These are phyloP conservation scores for Adiantum capillusveneris DNA, from an alignment of 75 land plant species.

Conservation along the genomic window DNA sequence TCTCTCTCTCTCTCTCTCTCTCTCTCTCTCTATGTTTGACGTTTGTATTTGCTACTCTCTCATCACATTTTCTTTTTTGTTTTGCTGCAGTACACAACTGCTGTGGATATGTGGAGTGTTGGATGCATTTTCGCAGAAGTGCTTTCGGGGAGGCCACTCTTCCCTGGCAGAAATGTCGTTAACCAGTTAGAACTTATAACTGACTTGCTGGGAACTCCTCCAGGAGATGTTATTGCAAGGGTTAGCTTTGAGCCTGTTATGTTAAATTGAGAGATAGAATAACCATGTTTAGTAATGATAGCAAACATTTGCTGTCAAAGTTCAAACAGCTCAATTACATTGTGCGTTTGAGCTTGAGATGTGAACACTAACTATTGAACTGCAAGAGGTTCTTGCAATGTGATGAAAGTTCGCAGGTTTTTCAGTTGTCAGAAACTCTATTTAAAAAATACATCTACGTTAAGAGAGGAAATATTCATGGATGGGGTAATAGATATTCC, in stretches of 20 bases:
- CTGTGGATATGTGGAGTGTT: slow-evolving; percentile 81
- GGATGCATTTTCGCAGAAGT: slow-evolving; percentile 87
- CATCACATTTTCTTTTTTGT: not conserved
- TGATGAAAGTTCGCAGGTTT: too few species aligned
- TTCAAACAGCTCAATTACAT: not conserved
- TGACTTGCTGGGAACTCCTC: slow-evolving; percentile 66
- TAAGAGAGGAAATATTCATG: too few species aligned
- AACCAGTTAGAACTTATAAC: slow-evolving; percentile 75
- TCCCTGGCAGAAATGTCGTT: slow-evolving; percentile 77
- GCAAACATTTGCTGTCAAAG: not conserved
- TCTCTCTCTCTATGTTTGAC: too few species aligned
- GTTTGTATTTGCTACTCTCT: too few species aligned
- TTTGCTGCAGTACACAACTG: slow-evolving; percentile 60
- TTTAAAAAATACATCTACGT: too few species aligned
- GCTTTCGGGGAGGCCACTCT: slow-evolving; percentile 70
- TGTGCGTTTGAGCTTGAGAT: not conserved
- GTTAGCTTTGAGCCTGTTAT: slow-evolving; percentile 20
- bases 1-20: too few species aligned
- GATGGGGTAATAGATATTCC: too few species aligned
- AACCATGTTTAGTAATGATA: not conserved
- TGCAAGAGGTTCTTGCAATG: not conserved
- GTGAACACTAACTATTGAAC: not conserved
- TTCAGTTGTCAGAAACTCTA: too few species aligned
- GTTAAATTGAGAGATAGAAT: not conserved
- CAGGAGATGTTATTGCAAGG: slow-evolving; percentile 55